Base-by-base conservation (phyloP, 371 early-diverging fungal genomes). In the Blakeslea trispora region DNA sequence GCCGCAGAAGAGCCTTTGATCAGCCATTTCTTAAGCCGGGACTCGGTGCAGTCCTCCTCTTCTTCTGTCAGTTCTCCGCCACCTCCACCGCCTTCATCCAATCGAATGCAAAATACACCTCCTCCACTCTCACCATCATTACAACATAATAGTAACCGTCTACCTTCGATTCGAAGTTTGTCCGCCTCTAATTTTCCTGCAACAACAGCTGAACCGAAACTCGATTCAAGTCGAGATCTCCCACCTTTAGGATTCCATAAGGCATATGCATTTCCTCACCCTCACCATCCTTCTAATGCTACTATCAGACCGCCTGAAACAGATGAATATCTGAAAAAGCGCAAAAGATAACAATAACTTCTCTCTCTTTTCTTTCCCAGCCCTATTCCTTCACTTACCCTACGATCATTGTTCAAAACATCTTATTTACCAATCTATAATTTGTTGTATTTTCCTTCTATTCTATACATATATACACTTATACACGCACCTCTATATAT, bases 111-210 rank as follows among this genome's bases (percentile, higher is more conserved):
- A 6, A 8, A 41, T 10, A 34, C 44, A 11, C 32, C 53, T 32
- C 49, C 52, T 14, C 59, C 39, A 21, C 59, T 59, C 19, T 55
- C 64, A 18, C 55, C 64, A 15, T 46, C 56, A 11, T 47, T 46
- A 32, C 64, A 63, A 44, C 55, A 65, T 5, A 46, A 71, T 32
- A 58, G 63, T 6, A 46, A 71, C 32, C 59, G 75, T 4, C 53
- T 75, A 11, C 75, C 75, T 31, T 70, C 75, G 32, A 75, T 75
- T 46, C 70, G 64, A 18, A 61, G 63, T n/a, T 44, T 74, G 19
- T 68, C 74, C 1, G 49, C 66, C 17, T 60, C 67, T 32, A 49
- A 50, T 52, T 21, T 37, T 37, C 14, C 37, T 37, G 37, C 37
- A 37, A 37, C 9, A 9, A 50, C 56, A 32, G 15, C 57, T 22